Base-by-base conservation (phyloP, 192 early-diverging fungal species). In the Coemansia sp. region DNA sequence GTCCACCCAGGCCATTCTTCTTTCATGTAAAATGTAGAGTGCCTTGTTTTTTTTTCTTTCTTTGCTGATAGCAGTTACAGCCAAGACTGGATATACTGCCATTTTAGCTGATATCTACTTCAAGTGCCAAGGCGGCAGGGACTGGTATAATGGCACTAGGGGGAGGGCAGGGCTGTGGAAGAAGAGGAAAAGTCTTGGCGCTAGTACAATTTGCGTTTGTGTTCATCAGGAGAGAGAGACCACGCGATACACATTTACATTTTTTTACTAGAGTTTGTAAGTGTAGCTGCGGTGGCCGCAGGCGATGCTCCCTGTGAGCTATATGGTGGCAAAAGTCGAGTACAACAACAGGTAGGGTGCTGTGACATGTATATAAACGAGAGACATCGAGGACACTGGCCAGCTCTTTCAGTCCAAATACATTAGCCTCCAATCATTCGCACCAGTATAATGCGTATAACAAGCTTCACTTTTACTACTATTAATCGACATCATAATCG, bases 211-310 rank as follows among this genome's bases (percentile, higher is more conserved):
- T 54, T 47, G 22, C 7, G 7, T 22, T n/a, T 47, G 22, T 22
- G 10, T 20, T n/a, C 51, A 54, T 15, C 29, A 54, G 51, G 51
- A n/a, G n/a, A n/a, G n/a, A n/a, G 29, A 51, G 27, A 17, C 27
- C 51, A 54, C 51, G 51, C 51, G 51, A 54, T 54, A 6, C 51
- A 22, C 37, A 53, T 25, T 53, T 9, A 22, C 59, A 42, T 22
- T 42, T 12, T 15, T 15, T 27, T 39, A 43, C 25, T 27, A 43
- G 40, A 61, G 42, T 41, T 61, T 32, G 25, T 17, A 31, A n/a
- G 6, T 54, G 27, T 31, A 31, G 51, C 51, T 17, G 51, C 27
- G 51, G 51, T 54, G 51, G 51, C 51, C 51, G 51, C 51, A 54
- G 51, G 27, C 51, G 29, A 31, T 22, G 2, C 25, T 7, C 25